These are phyloP conservation scores for Ramaria rubella DNA, from an alignment of 768 basidiomycete species.

Conservation along the genomic window DNA sequence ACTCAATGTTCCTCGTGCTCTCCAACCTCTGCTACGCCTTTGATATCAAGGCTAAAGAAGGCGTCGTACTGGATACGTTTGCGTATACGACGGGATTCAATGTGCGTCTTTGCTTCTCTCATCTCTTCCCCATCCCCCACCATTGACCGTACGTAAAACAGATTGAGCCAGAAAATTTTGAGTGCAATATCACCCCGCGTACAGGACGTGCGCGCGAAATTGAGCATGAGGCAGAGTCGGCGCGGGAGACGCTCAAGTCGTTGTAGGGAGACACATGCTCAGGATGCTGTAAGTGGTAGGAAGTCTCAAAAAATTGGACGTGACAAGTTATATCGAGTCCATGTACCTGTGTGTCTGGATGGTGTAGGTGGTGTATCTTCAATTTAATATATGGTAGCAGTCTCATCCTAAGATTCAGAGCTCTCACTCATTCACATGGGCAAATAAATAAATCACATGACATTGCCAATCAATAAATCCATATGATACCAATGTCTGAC, in stretches of 20 bases:
- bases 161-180: neutral
- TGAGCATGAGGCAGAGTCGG: neutral
- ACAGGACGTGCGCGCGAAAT: neutral
- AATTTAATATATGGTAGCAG: no score
- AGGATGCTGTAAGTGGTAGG: no score
- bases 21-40: neutral
- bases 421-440: no score
- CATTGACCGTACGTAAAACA: neutral
- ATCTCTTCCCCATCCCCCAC: neutral
- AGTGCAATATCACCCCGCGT: constrained; percentile 1
- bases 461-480: no score
- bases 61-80: neutral
- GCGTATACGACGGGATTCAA: neutral
- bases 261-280: no score
- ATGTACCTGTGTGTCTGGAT: no score
- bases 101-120: neutral
- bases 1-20: neutral
- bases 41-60: constrained; percentile 1
- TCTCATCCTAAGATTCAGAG: no score
- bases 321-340: no score
- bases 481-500: no score
- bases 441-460: no score
- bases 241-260: neutral
- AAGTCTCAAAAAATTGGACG: no score
- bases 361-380: no score